Base-by-base conservation (phyloP, 1,139 yeast species). In the Hyphopichia pseudoburtonii region DNA sequence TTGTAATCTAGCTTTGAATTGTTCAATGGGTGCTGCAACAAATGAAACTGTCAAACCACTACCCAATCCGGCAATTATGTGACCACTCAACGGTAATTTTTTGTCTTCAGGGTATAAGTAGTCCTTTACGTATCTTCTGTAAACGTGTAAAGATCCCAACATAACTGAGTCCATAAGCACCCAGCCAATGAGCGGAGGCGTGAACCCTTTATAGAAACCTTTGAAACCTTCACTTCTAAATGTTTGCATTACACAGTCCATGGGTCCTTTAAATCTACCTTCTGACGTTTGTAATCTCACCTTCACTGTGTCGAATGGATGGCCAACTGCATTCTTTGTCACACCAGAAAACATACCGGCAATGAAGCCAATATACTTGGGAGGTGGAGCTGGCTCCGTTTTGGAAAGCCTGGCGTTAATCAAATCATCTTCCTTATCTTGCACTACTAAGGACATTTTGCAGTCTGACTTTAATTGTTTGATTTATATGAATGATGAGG, bases 101-200 rank as follows among this genome's bases (percentile, higher is more conserved):
- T 69, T 64, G 35, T 82, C 74, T 1, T 76, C 64, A 0, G 75
- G 70, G 48, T 81, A 88, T 9, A 86, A 58, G 45, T 75, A 70
- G 14, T 82, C 85, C 51, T 82, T 82, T 40, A 86, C 69, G 25
- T 80, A 60, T 43, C 87, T 63, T 47, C 94, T 66, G 57, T 89
- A 89, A 42, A 83, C 76, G 50, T 86, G 94, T 38, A 88, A 66
- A 9, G 94, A 83, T 1, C 96, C 96, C 46, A 89, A 70, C 90
- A 89, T 86, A 43, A 76, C 89, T 15, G 86, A 78, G 56, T 89
- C 97, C 96, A 89, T 88, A 42, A 86, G 63, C 50, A 89, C 88
- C 96, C 96, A 89, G 0, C 96, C 97, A 12, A 87, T 78, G 45
- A 89, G 66, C 1, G 96, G 96, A 6, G 96, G 96, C 0, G 96